Evolutionary conservation across 2,329 filamentous ascomycete genomes (phyloP), one percentile per base, ranked within the genome.

Genomic region (Periconia sp.): DNA sequence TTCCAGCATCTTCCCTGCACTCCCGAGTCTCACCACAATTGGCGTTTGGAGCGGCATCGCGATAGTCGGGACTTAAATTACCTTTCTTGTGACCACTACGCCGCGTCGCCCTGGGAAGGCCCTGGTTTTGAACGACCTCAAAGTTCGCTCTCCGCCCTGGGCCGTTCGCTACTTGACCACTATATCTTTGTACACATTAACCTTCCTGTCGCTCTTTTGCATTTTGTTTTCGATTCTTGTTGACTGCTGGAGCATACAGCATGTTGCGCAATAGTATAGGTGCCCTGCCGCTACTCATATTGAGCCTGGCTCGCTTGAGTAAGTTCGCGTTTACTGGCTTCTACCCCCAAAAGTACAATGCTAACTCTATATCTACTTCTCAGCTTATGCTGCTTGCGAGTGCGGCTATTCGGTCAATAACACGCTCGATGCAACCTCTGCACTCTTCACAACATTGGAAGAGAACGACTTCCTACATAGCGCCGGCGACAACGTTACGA

Each of bases 391-490:
- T 4, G 74, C 78, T 48, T 92, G 88, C 71, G 81, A 87, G 57
- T 92, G 88, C 62, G 88, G 88, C 37, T 92, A 89, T 66, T 78
- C 78, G 3, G 68, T 85, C 31, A 74, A 73, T 47, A 68, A 75
- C 26, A 75, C 73, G n/a, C 60, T 69, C 32, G 68, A 71, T 19
- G 52, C 62, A 4, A 44, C 57, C 5, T 58, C 68, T 33, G 69
- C 75, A 28, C 61, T 87, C 38, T 91, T 88, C 64, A 89, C 85
- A 2, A 83, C 91, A 46, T 62, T 84, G 9, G 68, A 89, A 37
- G 87, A 91, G 61, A 85, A 85, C 15, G 84, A 92, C 69, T 92
- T 92, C 61, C 71, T 83, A 3, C 80, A 81, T 46, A 61, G 81
- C 25, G 70, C 82, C 33, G 69, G 74, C 12, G 58, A 71, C 4